Conservation (phyloP, 148 eudicot species). For the Amaranthus palmeri region DNA sequence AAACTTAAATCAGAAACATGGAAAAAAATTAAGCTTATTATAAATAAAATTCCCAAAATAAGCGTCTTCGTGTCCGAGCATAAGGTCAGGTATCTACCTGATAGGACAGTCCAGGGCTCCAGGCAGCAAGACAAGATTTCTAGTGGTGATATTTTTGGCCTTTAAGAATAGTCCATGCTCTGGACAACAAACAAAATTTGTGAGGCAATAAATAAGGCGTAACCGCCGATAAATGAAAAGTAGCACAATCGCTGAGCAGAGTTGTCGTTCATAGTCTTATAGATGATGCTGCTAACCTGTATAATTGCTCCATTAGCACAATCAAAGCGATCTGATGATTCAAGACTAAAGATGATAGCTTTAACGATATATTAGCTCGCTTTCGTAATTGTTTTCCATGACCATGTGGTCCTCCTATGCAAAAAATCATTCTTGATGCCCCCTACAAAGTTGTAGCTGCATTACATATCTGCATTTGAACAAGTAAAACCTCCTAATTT, state of each 20-base stretch:
- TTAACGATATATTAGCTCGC: constrained; percentile 63
- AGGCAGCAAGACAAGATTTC: constrained; percentile 8
- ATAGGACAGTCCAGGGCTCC: not conserved
- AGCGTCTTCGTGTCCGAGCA: too few species aligned
- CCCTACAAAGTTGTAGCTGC: constrained; percentile 35
- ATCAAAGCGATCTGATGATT: constrained; percentile 87
- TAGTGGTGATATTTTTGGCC: constrained; percentile 94
- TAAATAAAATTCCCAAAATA: too few species aligned
- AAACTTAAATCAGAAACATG: too few species aligned
- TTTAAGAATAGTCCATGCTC: constrained; percentile 94
- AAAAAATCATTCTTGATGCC: constrained; percentile 62
- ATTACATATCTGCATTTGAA: not conserved
- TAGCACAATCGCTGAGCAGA: not conserved
- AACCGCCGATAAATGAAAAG: too few species aligned
- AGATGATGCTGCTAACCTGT: constrained; percentile 41
- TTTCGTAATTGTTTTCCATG: constrained; percentile 64
- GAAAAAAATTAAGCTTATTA: too few species aligned
- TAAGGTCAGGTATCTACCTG: not conserved
- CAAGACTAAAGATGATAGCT: constrained; percentile 67
- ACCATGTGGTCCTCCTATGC: constrained; percentile 91
- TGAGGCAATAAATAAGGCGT: not conserved
- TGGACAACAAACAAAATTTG: constrained; percentile 21
- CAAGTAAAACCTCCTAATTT: not conserved
- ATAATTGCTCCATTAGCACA: constrained; percentile 81
- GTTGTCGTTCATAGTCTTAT: not conserved